A percentile compares a stretch with the other conserved stretches of the same genome.
These are phyloP conservation scores for Tricholoma flavovirens DNA, from an alignment of 768 basidiomycete species.

Conservation along the genomic window DNA sequence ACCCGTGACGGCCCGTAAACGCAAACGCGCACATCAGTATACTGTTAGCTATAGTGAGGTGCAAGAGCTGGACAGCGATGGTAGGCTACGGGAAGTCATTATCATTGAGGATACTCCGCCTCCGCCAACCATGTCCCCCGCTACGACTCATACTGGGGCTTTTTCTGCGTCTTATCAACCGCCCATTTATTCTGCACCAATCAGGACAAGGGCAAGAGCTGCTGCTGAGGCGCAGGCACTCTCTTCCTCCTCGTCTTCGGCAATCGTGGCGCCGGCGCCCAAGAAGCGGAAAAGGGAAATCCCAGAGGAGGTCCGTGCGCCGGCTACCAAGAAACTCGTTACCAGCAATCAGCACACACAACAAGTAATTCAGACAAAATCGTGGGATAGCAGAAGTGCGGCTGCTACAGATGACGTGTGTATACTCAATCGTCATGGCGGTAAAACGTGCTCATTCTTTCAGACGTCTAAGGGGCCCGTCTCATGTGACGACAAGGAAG, in stretches of 20 bases:
- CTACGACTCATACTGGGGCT: slow-evolving; percentile 62
- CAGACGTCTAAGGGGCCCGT: slow-evolving; percentile 63
- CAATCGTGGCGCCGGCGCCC: slow-evolving; percentile 59
- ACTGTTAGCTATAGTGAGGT: slow-evolving; percentile 86
- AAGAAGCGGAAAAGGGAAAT: slow-evolving; percentile 84
- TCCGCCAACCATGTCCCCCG: slow-evolving; percentile 74
- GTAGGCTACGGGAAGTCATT: slow-evolving; percentile 78
- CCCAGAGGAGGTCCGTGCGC: slow-evolving; percentile 67
- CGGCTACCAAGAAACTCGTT: slow-evolving; percentile 56
- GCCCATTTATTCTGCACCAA: slow-evolving; percentile 66
- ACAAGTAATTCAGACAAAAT: slow-evolving; percentile 46
- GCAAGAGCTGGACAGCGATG: slow-evolving; percentile 77
- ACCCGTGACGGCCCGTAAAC: slow-evolving; percentile 69
- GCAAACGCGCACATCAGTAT: slow-evolving; percentile 76
- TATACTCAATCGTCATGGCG: slow-evolving; percentile 18
- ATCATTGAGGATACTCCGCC: slow-evolving; percentile 91
- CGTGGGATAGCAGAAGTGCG: slow-evolving; percentile 64
- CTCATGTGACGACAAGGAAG: slow-evolving; percentile 95
- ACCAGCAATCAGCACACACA: slow-evolving; percentile 45
- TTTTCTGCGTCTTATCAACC: slow-evolving; percentile 81
- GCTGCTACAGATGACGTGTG: slow-evolving; percentile 65
- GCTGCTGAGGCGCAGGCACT: slow-evolving; percentile 81
- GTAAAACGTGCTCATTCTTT: slow-evolving; percentile 17
- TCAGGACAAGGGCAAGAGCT: slow-evolving; percentile 79
- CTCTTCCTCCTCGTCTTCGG: slow-evolving; percentile 62